These are phyloP conservation scores for Furculomyces boomerangus DNA, from an alignment of 371 early-diverging fungal species.

Conservation along the genomic window DNA sequence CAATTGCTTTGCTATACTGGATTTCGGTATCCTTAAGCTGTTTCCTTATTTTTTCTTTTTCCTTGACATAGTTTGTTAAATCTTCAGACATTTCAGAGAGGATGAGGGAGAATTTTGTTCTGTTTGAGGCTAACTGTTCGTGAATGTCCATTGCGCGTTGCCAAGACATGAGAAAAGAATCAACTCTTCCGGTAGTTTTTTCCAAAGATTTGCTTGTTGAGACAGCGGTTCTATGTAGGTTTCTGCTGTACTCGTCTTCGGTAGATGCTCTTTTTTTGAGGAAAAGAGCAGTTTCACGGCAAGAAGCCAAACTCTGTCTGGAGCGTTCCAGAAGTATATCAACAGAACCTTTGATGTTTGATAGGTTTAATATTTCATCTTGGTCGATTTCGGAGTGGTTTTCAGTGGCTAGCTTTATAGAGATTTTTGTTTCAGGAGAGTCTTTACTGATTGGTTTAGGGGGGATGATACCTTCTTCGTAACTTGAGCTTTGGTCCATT, in stretches of 20 bases:
- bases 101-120: conserved; percentile 21
- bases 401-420: not conserved
- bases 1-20: conserved; percentile 17
- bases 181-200: conserved; percentile 2
- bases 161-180: conserved; percentile 8
- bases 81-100: conserved; percentile 22
- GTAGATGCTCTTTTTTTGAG: conserved; percentile 15
- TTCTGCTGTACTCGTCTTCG: conserved; percentile 20
- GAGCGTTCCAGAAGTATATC: conserved; percentile 19
- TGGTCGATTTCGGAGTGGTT: not conserved
- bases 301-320: conserved; percentile 17
- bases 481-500: not conserved
- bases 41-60: conserved; percentile 14
- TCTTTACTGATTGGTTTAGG: no score
- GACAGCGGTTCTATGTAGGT: conserved; percentile 14
- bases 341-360: conserved; percentile 22
- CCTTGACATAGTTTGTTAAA: conserved; percentile 18
- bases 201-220: conserved; percentile 16
- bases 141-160: conserved; percentile 23
- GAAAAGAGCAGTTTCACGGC: conserved; percentile 19
- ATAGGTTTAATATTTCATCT: conserved; percentile 11
- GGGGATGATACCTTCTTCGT: not conserved
- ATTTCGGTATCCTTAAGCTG: conserved; percentile 11
- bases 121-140: conserved; percentile 21
- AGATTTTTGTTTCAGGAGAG: no score